These are phyloP conservation scores for Solanum gracilifrons DNA, from an alignment of 257 asterid genomes.

Conservation along the genomic window DNA sequence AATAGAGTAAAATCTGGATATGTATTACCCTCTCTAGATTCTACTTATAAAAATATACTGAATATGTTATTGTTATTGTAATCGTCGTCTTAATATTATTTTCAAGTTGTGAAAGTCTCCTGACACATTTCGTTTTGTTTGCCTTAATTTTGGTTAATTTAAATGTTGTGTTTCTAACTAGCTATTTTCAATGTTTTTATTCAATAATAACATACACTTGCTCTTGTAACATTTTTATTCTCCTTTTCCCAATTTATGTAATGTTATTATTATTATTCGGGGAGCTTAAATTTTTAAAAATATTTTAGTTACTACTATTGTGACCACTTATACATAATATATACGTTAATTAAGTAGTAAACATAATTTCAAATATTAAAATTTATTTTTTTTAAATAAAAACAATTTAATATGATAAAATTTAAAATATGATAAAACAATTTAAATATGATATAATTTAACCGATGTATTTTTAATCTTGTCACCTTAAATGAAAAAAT, in stretches of 20 bases:
- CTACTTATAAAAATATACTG: too few species aligned
- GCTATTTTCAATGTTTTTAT: not conserved
- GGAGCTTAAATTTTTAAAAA: not conserved
- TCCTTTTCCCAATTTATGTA: not conserved
- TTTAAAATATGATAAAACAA: not conserved
- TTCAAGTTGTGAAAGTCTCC: not conserved
- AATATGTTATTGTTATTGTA: too few species aligned
- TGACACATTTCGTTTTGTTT: not conserved
- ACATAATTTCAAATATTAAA: not conserved
- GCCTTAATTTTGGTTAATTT: not conserved
- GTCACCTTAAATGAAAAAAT: not conserved
- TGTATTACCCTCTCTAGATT: too few species aligned
- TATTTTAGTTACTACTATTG: not conserved
- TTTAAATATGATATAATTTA: not conserved
- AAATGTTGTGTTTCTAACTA: not conserved
- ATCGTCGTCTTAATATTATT: not conserved
- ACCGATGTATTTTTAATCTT: not conserved
- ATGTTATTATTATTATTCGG: too few species aligned
- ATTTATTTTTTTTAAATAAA: not conserved
- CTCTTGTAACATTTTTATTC: not conserved
- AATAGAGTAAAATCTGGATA: too few species aligned
- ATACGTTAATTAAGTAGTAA: not conserved
- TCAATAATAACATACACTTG: not conserved
- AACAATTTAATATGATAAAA: not conserved
- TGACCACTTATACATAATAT: not conserved